A percentile compares a stretch with the other conserved stretches of the same genome.
These are phyloP conservation scores for Astragalus glycyphyllos DNA, from an alignment of 306 rosid genomes.

Conservation along the genomic window DNA sequence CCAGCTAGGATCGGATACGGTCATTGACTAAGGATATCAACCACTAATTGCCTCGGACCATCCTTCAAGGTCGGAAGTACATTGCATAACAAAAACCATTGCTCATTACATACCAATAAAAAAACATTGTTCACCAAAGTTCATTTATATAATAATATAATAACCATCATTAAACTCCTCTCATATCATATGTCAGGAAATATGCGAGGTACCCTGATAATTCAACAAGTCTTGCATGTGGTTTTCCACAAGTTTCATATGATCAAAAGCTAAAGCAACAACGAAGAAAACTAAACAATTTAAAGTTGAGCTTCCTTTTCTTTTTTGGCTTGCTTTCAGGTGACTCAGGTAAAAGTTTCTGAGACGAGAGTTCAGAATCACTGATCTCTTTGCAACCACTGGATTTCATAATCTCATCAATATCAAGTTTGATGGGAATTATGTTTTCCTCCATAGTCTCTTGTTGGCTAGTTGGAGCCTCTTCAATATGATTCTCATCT, in stretches of 20 bases:
- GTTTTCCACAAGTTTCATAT: not conserved
- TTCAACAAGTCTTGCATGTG: not conserved
- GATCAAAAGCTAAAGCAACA: not conserved
- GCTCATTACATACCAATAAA: too few relatives aligned
- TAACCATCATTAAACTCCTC: too few relatives aligned
- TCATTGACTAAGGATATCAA: too few relatives aligned
- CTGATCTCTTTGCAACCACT: not conserved
- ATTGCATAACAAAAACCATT: too few relatives aligned
- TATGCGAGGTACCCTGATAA: not conserved
- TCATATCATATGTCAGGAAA: too few relatives aligned
- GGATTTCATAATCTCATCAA: not conserved
- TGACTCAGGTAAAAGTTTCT: not conserved
- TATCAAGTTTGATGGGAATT: not conserved
- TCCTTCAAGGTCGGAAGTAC: too few relatives aligned
- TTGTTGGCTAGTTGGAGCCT: not conserved
- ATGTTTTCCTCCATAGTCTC: not conserved
- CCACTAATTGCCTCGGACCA: too few relatives aligned
- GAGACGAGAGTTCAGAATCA: not conserved
- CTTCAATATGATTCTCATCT: not conserved
- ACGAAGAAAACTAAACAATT: not conserved
- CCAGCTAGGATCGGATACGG: too few relatives aligned
- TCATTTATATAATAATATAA: too few relatives aligned
- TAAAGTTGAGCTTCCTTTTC: not conserved
- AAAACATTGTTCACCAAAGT: too few relatives aligned
- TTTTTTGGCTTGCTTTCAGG: not conserved